Base-by-base conservation (phyloP, 2,329 filamentous ascomycete genomes). In the Paecilomyces sp. region DNA sequence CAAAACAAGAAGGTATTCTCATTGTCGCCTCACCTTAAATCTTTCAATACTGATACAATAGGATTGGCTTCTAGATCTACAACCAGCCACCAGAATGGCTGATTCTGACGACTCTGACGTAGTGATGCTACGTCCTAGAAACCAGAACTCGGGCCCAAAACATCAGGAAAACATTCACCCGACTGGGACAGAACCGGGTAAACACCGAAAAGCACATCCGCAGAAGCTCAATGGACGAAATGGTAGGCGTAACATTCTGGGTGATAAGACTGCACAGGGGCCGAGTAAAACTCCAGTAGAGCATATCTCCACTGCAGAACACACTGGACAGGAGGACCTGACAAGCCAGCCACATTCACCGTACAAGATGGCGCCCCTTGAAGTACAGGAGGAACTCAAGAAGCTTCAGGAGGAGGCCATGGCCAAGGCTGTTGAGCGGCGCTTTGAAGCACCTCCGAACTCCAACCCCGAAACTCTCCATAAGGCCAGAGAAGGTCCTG, bases 401-500 rank as follows among this genome's bases (percentile, higher is more conserved):
- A 60, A 59, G 6, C 57, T 69, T 13, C 66, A 63, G 36, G 58
- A 63, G 18, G 54, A 65, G 47, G 65, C 64, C n/a, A 50, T 69
- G 11, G 41, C 8, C 1, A 58, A 65, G 12, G 65, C 63, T 9
- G 61, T 24, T 59, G 9, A 63, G 59, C 25, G 56, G 55, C 11
- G 56, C 59, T 30, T 60, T 62, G 9, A 56, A 64, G 18, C 31
- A 55, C 3, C 56, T 62, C 13, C 34, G 41, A 11, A 33, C 57
- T 15, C 66, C 2, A 60, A 63, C 33, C 66, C 65, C 7, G 66
- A 70, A 51, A 47, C 59, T 12, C 64, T 71, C 25, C 47, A 55
- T 5, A 65, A 57, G 25, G 67, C 63, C n/a, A 63, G 69, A 57
- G 61, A 69, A 18, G 72, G 72, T 15, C 66, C 68, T 25, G 72